Base-by-base conservation (phyloP, 1,284 basidiomycete species). In the Trametes polyzona region DNA sequence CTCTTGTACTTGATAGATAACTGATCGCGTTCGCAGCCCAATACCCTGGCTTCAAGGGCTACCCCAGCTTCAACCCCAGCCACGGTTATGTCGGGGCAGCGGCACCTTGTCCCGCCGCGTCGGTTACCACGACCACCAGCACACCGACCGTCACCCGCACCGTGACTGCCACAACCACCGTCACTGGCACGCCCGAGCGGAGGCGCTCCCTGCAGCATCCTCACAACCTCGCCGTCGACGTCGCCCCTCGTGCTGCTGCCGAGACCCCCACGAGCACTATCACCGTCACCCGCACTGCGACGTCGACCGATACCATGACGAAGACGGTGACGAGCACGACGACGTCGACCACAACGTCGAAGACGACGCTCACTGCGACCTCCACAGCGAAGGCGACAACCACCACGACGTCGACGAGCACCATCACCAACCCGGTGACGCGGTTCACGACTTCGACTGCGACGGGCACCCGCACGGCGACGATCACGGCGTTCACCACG, bases 181-280 rank as follows among this genome's bases (percentile, higher is more conserved):
- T 51, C 16, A 51, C 49, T 16, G 40, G 40, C 16, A 24, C 30
- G 0, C 30, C 49, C 5, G 49, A 35, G 14, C 49, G 49, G 30
- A 51, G 35, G 39, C 49, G 49, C 8, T 39, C 21, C 26, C 27
- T 33, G 14, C 21, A 42, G 9, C 29, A 35, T 40, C 49, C 49
- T 4, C 49, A 21, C 49, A 36, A 27, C 21, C 17, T 19, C 47
- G 10, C 36, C 17, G 41, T 14, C 41, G 16, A 16, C 30, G 29
- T 30, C 24, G 17, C 39, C 26, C 24, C 27, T 9, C 30, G 14
- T 11, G 30, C 95, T 71, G 83, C 88, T n/a, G 32, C 4, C 3
- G 44, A 21, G 14, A 92, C 35, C 12, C 29, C 52, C 1, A 54
- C 44, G 29, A 35, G 27, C 23, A 47, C 44, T 30, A 11, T 33